Percentiles rank a stretch among this genome's conserved stretches.
These are phyloP conservation scores for Calvatia gigantea DNA, from an alignment of 768 basidiomycete genomes.

Conservation along the genomic window DNA sequence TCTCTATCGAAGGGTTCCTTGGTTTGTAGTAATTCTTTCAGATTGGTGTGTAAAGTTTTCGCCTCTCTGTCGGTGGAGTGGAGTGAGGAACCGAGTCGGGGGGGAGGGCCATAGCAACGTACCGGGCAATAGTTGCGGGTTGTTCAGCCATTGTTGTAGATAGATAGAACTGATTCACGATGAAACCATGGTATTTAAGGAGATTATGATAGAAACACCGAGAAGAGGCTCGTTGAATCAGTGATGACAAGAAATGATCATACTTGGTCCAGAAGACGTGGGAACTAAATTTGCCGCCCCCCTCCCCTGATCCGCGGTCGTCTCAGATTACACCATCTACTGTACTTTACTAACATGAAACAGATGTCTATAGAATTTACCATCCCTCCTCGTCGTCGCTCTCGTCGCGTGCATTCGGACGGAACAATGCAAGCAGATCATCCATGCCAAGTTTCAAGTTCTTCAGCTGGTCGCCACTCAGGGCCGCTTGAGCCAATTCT, in stretches of 20 bases:
- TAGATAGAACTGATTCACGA: conserved; percentile 20
- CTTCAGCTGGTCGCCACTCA: conserved; percentile 88
- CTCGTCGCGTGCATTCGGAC: conserved; percentile 51
- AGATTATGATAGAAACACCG: conserved; percentile 8
- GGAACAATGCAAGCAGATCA: conserved; percentile 81
- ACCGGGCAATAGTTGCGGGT: conserved; percentile 43
- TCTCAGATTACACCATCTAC: conserved; percentile 8
- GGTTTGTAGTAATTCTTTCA: conserved; percentile 73
- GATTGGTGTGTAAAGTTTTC: conserved; percentile 64
- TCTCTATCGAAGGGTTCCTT: conserved; percentile 82
- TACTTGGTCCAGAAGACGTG: conserved; percentile 11
- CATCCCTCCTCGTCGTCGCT: conserved; percentile 46
- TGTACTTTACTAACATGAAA: too few species aligned
- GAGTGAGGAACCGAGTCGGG: conserved; percentile 8
- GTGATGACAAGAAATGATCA: conserved; percentile 14
- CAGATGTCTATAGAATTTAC: conserved; percentile 2
- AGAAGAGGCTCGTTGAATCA: conserved; percentile 12
- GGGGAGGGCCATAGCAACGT: conserved; percentile 19
- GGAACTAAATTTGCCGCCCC: conserved; percentile 10
- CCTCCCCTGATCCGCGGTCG: conserved; percentile 12
- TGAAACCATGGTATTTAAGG: conserved; percentile 26
- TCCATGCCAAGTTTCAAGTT: conserved; percentile 79
- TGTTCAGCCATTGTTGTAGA: conserved; percentile 38
- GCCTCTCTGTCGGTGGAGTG: conserved; percentile 60
- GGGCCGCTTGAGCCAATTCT: conserved; percentile 74